Base-by-base conservation (phyloP, 2,329 filamentous ascomycete genomes). In the Parastagonospora avenae region DNA sequence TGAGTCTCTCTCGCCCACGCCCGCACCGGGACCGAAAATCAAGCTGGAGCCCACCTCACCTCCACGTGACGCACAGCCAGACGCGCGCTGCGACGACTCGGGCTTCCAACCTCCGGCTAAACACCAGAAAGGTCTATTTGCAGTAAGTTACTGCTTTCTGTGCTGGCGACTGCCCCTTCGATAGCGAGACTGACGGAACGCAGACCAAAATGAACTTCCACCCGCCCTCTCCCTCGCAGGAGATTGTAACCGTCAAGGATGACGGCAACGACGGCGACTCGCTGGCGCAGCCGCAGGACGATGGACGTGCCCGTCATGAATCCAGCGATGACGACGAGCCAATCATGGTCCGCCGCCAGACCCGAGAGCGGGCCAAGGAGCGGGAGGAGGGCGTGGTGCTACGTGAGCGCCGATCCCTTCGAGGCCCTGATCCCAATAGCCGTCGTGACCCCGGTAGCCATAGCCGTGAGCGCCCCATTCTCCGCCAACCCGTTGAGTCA, bases 311-410 rank as follows among this genome's bases (percentile, higher is more conserved):
- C 10, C 27, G 11, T 11, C 15, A 8, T 27, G 44, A 46, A 15
- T 46, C 44, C 28, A 46, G 44, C 44, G 44, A 40, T 12, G 36
- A 48, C 30, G 46, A 48, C 19, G 46, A 19, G 2, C 52, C 45
- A 1, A 44, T 48, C 14, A 44, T 45, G 10, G 2, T 24, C 6
- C 41, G 15, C 8, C 32, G 37, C 4, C 31, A 39, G 29, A 19
- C 12, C n/a, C 38, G 33, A 10, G 31, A 50, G n/a, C 12, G 14
- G 2, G 14, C n/a, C n/a, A 41, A 46, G 15, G 32, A 40, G 24
- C 15, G 12, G 15, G 2, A 41, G 3, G 8, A 28, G 2, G 15
- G 8, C 12, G 5, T 30, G 1, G 14, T 15, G 24, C 5, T 11
- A 2, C 14, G 8, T n/a, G 35, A 44, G 27, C 31, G 24, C 9